A percentile compares a stretch with the other conserved stretches of the same genome.
phyloP scores from a whole-genome alignment of 2,329 filamentous ascomycete species.

The Dactylellina haptotyla region DNA sequence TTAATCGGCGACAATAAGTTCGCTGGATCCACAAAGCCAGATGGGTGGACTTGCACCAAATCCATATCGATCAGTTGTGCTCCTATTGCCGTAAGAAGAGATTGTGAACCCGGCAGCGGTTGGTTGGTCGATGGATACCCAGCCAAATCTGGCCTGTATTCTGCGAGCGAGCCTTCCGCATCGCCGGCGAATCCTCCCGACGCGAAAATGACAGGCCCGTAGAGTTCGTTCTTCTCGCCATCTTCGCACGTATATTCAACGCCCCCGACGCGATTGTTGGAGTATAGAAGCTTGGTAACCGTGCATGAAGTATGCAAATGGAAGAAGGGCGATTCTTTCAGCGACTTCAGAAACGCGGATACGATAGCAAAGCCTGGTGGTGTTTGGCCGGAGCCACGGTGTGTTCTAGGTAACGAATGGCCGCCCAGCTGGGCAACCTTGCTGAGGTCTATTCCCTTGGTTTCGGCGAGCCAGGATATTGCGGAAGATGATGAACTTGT shows the following conservation, averaged over 20 bases:
- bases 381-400: constrained; percentile 68
- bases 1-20: constrained; percentile 66
- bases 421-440: constrained; percentile 71
- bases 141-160: constrained; percentile 70
- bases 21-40: constrained; percentile 70
- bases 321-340: constrained; percentile 67
- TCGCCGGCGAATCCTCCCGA: constrained; percentile 73
- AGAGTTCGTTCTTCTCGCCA: constrained; percentile 60
- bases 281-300: constrained; percentile 66
- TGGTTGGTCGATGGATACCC: constrained; percentile 73
- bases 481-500: constrained; percentile 65
- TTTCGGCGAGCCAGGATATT: constrained; percentile 69
- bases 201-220: constrained; percentile 70
- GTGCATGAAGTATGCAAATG: constrained; percentile 66
- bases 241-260: constrained; percentile 65
- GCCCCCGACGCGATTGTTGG: constrained; percentile 63
- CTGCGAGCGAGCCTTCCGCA: constrained; percentile 67
- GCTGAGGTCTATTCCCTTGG: constrained; percentile 69
- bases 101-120: constrained; percentile 67
- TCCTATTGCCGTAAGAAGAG: constrained; percentile 61
- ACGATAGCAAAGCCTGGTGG: constrained; percentile 72
- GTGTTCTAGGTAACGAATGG: constrained; percentile 69
- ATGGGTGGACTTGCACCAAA: constrained; percentile 72
- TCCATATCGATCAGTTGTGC: constrained; percentile 65
- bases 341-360: constrained; percentile 65